Conservation (phyloP, 78 protist genomes). For the Blattamonas nauphoetae region DNA sequence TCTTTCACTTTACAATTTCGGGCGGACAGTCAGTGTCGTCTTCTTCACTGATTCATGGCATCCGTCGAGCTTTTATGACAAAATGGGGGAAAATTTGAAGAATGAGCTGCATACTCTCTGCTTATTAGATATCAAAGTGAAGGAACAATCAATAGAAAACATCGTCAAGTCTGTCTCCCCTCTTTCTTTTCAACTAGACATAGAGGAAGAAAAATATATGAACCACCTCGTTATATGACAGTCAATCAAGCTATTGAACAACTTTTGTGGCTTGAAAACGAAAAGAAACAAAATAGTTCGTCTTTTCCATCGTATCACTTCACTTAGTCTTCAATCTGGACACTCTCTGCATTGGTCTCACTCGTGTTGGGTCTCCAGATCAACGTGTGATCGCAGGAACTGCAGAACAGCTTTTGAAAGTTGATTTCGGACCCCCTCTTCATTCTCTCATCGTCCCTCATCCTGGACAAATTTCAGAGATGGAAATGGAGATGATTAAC, state of each 20-base stretch:
- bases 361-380: conserved; percentile 76
- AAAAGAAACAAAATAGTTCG: conserved; percentile 12
- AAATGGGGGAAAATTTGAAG: conserved; percentile 50
- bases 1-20: conserved; percentile 87
- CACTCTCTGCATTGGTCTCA: conserved; percentile 62
- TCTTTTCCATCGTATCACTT: background rate
- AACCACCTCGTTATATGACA: conserved; percentile 96
- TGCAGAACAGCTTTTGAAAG: conserved; percentile 43
- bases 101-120: conserved; percentile 91
- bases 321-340: conserved; percentile 3
- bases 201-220: conserved; percentile 72
- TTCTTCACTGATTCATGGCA: conserved; percentile 68
- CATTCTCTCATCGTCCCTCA: conserved; percentile 73
- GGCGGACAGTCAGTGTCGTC: conserved; percentile 82
- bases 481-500: conserved; percentile 11
- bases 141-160: conserved; percentile 75
- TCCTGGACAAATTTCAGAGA: conserved; percentile 57
- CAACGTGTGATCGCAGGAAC: conserved; percentile 68
- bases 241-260: conserved; percentile 69
- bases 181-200: background rate
- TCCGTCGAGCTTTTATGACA: conserved; percentile 85
- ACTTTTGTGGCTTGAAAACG: conserved; percentile 61
- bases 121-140: conserved; percentile 90
- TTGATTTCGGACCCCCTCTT: conserved; percentile 83
- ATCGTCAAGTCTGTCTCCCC: conserved; percentile 33